A percentile compares a stretch with the other conserved stretches of the same genome.
Evolutionary conservation across 805 yeast species (phyloP).

Genomic region (Ogataea ganodermae): DNA sequence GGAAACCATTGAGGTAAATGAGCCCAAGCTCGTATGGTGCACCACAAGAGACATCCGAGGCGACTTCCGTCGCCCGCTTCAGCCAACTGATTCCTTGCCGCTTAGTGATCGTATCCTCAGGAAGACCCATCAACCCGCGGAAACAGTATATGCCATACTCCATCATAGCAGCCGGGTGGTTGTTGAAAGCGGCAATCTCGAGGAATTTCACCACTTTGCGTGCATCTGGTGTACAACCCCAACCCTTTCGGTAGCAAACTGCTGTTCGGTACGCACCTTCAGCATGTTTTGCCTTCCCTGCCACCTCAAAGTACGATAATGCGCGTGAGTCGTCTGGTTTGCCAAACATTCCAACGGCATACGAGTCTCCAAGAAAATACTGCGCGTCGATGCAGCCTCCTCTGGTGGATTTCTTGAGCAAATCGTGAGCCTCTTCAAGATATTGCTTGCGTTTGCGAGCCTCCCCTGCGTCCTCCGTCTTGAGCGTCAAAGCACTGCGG

Average conservation of each 20-base stretch:
- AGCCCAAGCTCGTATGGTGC: conserved; percentile 93
- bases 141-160: conserved; percentile 87
- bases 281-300: conserved; percentile 91
- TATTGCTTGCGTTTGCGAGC: conserved; percentile 51
- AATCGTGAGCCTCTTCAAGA: conserved; percentile 68
- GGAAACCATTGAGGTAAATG: conserved; percentile 79
- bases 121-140: conserved; percentile 80
- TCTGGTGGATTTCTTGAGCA: conserved; percentile 60
- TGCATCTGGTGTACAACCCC: conserved; percentile 88
- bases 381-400: conserved; percentile 90
- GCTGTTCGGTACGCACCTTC: conserved; percentile 93
- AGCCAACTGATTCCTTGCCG: conserved; percentile 93
- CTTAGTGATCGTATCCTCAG: conserved; percentile 65
- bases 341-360: conserved; percentile 80
- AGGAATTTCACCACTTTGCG: conserved; percentile 81
- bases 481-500: conserved; percentile 33
- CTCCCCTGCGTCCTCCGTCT: conserved; percentile 25
- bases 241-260: conserved; percentile 88
- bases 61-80: conserved; percentile 79
- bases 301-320: conserved; percentile 73
- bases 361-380: conserved; percentile 87
- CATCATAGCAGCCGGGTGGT: conserved; percentile 97
- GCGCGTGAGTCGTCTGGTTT: conserved; percentile 79
- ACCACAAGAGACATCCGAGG: conserved; percentile 82
- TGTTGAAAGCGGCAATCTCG: conserved; percentile 83